Evolutionary conservation across 2,329 filamentous ascomycete genomes (phyloP).

Genomic region (Lasiodiplodia theobromae): DNA sequence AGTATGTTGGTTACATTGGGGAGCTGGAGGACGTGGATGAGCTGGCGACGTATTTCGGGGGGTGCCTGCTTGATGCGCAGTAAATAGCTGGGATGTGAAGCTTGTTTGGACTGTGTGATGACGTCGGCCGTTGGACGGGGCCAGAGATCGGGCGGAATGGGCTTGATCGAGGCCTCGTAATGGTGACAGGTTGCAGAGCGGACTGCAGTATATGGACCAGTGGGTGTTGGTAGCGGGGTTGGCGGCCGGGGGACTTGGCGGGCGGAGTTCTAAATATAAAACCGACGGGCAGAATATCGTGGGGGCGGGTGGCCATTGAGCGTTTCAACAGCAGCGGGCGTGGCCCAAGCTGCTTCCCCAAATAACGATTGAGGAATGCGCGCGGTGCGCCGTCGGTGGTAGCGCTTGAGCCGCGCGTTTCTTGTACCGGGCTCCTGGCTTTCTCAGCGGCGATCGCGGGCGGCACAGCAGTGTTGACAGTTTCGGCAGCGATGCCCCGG

Average conservation of each 20-base stretch:
- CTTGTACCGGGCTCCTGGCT: background rate
- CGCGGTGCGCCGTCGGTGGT: background rate
- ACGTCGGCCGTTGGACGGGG: no score
- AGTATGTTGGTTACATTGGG: constrained; percentile 64
- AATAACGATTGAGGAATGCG: constrained; percentile 13
- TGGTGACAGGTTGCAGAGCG: no score
- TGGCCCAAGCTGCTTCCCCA: background rate
- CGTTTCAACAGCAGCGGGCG: background rate
- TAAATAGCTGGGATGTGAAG: no score
- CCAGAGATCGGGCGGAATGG: no score
- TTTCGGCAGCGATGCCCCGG: background rate
- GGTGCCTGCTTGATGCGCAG: constrained; percentile 25
- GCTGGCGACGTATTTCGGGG: constrained; percentile 38
- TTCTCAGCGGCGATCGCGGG: background rate
- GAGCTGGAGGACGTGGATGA: constrained; percentile 43
- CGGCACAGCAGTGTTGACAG: constrained; percentile 4
- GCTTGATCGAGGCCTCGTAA: no score
- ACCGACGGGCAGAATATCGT: constrained; percentile 2
- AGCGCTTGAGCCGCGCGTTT: background rate
- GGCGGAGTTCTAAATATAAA: background rate
- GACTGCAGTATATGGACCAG: background rate
- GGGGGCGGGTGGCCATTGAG: constrained; percentile 9
- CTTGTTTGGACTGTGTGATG: no score
- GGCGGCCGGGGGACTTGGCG: background rate
- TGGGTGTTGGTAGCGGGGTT: background rate